Base-by-base conservation (phyloP, 2,329 filamentous ascomycete genomes). In the Rutstroemia sydowiana region DNA sequence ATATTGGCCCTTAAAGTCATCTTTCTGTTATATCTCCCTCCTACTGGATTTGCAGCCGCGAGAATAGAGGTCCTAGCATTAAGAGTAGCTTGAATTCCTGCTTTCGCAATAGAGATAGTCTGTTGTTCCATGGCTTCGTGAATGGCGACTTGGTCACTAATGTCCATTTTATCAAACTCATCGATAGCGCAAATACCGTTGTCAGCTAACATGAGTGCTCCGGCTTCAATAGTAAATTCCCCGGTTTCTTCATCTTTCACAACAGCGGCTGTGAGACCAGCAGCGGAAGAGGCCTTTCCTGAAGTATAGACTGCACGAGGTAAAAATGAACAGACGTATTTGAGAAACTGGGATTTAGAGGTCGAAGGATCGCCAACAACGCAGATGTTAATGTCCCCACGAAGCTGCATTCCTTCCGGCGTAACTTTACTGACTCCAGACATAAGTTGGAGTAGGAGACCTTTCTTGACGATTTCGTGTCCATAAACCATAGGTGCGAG, bases 41-140 rank as follows among this genome's bases (percentile, higher is more conserved):
- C 89, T 4, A 98, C 89, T 0, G 93, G 93, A 69, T 98, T 98
- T 28, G 93, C 93, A 6, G 93, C 93, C 0, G 93, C 93, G 14
- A 98, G 84, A 63, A 98, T 97, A 43, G 87, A 93, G 0, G 93
- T 96, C 51, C 93, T 83, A 2, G 93, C 93, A 66, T 98, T 98
- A 42, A 98, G 79, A 0, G 93, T 98, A 3, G 93, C 95, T 68
- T 98, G 93, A 54, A 98, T 98, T 64, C 93, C 93, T 5, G 93
- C 93, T 72, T 98, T 98, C 55, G 93, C 92, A 64, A 98, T 98
- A 8, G 90, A 96, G 59, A 98, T 98, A 5, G 93, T 98, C 71
- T 98, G 93, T 74, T 98, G 93, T 79, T 98, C 93, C 93, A 98
- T 98, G 54, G 93, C 93, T 81, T 98, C 93, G 78, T 98, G 93